phyloP scores from a whole-genome alignment of 495 filamentous ascomycete genomes.

The Penicillium pulvis region DNA sequence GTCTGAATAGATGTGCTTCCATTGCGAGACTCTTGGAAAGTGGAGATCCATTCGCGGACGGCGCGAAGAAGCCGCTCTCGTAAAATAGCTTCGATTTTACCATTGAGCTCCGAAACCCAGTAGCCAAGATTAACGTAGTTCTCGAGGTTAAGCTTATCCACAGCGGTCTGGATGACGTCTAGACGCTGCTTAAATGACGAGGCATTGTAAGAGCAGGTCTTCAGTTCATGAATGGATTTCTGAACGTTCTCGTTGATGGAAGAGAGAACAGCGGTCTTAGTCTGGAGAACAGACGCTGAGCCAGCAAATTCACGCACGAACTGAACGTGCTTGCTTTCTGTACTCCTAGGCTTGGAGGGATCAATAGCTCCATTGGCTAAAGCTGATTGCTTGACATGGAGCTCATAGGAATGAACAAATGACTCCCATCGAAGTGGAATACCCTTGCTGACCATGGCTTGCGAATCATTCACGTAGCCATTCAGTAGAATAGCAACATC shows the following conservation, averaged over 20 bases:
- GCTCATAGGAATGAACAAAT: slow-evolving; percentile 93
- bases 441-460: slow-evolving; percentile 78
- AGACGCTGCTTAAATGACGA: slow-evolving; percentile 76
- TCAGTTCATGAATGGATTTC: slow-evolving; percentile 79
- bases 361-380: slow-evolving; percentile 61
- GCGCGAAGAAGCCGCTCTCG: slow-evolving; percentile 76
- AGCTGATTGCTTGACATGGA: slow-evolving; percentile 77
- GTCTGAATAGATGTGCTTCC: slow-evolving; percentile 33
- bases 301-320: slow-evolving; percentile 91
- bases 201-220: slow-evolving; percentile 78
- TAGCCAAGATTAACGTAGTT: slow-evolving; percentile 87
- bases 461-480: slow-evolving; percentile 87
- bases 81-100: slow-evolving; percentile 75
- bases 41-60: slow-evolving; percentile 78
- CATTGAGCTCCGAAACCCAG: slow-evolving; percentile 88
- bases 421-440: slow-evolving; percentile 93
- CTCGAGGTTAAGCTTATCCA: slow-evolving; percentile 94
- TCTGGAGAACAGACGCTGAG: slow-evolving; percentile 81
- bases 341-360: slow-evolving; percentile 54
- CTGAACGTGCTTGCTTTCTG: slow-evolving; percentile 91
- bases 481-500: slow-evolving; percentile 84
- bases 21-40: slow-evolving; percentile 66
- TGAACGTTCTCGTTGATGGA: slow-evolving; percentile 82
- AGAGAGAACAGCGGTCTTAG: slow-evolving; percentile 75
- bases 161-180: slow-evolving; percentile 79